phyloP scores from a whole-genome alignment of 495 filamentous ascomycete species.

The Penicillium silybi region DNA sequence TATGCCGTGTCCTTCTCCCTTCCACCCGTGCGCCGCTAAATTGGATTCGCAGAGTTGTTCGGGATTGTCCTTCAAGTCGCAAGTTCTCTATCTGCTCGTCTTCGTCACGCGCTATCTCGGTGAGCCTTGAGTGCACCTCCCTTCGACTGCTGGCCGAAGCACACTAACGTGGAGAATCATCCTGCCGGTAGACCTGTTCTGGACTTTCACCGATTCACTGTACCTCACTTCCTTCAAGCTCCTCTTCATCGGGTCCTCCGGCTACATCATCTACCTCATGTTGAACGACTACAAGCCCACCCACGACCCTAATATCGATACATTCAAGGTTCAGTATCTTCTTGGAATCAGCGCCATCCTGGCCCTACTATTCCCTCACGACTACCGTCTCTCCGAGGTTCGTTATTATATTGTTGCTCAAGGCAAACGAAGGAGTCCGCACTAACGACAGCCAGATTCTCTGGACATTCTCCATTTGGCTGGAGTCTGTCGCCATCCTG shows the following conservation, averaged over 20 bases:
- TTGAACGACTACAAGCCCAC: conserved; percentile 92
- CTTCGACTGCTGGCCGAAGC: neutral
- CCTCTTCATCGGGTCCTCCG: conserved; percentile 83
- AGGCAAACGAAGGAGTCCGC: neutral
- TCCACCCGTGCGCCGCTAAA: conserved; percentile 2
- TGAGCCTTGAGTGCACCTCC: conserved; percentile 30
- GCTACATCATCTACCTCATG: conserved; percentile 96
- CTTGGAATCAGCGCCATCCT: conserved; percentile 73
- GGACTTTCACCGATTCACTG: conserved; percentile 70
- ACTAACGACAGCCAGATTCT: conserved; percentile 57
- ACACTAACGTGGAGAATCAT: conserved; percentile 1
- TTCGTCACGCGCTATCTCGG: conserved; percentile 91
- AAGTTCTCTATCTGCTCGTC: conserved; percentile 87
- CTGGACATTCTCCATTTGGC: conserved; percentile 97
- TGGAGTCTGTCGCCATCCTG: conserved; percentile 92
- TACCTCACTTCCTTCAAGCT: conserved; percentile 97
- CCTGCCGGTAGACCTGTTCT: conserved; percentile 68
- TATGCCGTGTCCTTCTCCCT: conserved; percentile 35
- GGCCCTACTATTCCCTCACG: conserved; percentile 77
- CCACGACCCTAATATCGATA: conserved; percentile 91
- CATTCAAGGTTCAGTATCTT: conserved; percentile 92
- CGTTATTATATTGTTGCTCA: neutral
- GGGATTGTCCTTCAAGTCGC: conserved; percentile 97
- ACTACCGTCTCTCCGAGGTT: conserved; percentile 66
- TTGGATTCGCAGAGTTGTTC: conserved; percentile 71